A percentile compares a stretch with the other conserved stretches of the same genome.
phyloP scores from a whole-genome alignment of 257 asterid genomes.

The Solanum medicagineum region DNA sequence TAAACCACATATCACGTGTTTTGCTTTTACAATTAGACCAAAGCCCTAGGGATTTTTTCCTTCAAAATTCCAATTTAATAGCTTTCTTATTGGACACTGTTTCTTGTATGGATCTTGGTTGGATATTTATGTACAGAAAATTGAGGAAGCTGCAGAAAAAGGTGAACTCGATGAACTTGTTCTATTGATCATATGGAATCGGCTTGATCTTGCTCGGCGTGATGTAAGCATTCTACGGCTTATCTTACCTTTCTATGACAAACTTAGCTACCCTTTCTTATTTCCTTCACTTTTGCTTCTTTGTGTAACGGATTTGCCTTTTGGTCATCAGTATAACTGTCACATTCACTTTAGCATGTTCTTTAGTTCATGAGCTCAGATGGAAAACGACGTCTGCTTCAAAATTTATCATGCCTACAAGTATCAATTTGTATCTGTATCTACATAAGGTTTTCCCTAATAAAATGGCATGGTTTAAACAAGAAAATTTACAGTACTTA shows the following conservation, averaged over 20 bases:
- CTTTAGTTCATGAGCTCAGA: not conserved
- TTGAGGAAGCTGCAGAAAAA: slow-evolving; percentile 92
- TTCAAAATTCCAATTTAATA: not conserved
- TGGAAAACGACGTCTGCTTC: not conserved
- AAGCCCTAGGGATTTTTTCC: not conserved
- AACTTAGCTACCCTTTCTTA: not conserved
- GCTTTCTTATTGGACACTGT: not conserved
- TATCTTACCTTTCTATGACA: not conserved
- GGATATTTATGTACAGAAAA: slow-evolving; percentile 48
- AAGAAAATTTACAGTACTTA: not conserved
- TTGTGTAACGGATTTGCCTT: not conserved
- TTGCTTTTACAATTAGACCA: not conserved
- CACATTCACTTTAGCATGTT: not conserved
- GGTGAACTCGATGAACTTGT: slow-evolving; percentile 82
- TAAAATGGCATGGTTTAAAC: not conserved
- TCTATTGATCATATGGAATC: slow-evolving; percentile 82
- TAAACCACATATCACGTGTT: not conserved
- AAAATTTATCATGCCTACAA: not conserved
- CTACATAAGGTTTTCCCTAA: not conserved
- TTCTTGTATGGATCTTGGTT: not conserved
- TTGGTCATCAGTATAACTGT: not conserved
- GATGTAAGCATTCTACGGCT: slow-evolving; percentile 50
- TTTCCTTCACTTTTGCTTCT: not conserved
- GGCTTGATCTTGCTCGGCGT: slow-evolving; percentile 92
- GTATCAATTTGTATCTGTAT: not conserved